Evolutionary conservation across 1,139 yeast genomes (phyloP).

Genomic region (Geotrichum macrosporum): DNA sequence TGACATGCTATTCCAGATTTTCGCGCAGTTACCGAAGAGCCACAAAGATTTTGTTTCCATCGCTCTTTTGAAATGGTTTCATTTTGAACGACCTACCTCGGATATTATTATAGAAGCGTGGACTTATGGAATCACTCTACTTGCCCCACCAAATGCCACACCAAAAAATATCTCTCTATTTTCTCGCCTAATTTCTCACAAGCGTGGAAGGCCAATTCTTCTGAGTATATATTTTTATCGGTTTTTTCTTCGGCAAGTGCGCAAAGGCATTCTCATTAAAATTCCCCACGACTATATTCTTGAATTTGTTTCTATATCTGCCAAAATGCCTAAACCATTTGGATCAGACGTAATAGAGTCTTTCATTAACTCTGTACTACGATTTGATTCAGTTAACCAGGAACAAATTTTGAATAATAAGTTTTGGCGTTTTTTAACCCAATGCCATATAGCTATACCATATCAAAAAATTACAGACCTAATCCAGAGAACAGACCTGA

Average conservation of each 20-base stretch:
- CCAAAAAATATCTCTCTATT: neutral
- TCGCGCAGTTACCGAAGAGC: neutral
- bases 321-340: conserved; percentile 5
- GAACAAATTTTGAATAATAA: neutral
- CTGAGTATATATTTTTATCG: conserved; percentile 4
- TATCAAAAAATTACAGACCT: conserved; percentile 4
- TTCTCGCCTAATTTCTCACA: conserved; percentile 1
- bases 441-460: conserved; percentile 1
- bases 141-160: conserved; percentile 1
- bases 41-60: neutral
- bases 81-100: neutral
- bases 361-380: conserved; percentile 1
- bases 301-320: conserved; percentile 2
- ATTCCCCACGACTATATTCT: neutral
- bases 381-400: conserved; percentile 1
- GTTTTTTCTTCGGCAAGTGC: conserved; percentile 3
- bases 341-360: neutral
- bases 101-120: neutral
- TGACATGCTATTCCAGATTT: neutral
- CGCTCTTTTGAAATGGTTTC: neutral
- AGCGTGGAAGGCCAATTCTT: conserved; percentile 2
- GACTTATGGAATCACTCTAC: conserved; percentile 1
- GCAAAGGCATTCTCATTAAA: neutral
- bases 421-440: conserved; percentile 4
- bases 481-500: neutral